Base-by-base conservation (phyloP, 768 basidiomycete species). In the Serendipita sp. region DNA sequence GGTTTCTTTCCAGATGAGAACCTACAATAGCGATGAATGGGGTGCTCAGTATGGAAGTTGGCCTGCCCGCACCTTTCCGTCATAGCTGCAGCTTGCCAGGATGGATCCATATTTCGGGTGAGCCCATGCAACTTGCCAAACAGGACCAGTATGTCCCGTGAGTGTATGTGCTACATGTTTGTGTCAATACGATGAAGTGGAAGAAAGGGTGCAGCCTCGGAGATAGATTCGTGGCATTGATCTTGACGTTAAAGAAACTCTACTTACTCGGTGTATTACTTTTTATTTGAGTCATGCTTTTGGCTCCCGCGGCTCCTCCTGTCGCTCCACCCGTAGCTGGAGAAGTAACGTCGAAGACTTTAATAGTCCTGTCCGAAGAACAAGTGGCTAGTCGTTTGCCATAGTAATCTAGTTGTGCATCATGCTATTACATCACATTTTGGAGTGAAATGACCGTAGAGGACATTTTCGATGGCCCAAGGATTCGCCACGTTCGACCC, bases 81-180 rank as follows among this genome's bases (percentile, higher is more conserved):
- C 96, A 73, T 98, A 98, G 3, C 94, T 96, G 72, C 92, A 95
- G n/a, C 91, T 94, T 34, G 95, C 95, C 63, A 99, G 84, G 70
- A 99, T 95, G 67, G 88, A 85, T 1, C 96, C 96, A 70, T 89
- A 99, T 74, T 92, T 96, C 30, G 96, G 96, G 70, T 99, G 95
- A 2, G 90, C 95, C 96, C 96, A 99, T 28, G 93, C 84, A 62
- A 99, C 86, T 70, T 95, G 92, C 94, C 95, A 98, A 44, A 99
- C 93, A 4, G 96, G 95, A 8, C 95, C 94, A 2, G 89, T 90
- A 75, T 98, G 96, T 45, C 94, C 35, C n/a, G 56, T 60, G 4
- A 60, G 35, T 96, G 68, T 3, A 35, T 24, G 58, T 48, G 63
- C 44, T 3, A 51, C 13, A 4, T 13, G 2, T 41, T 24, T 5